Conservation (phyloP, 2,329 filamentous ascomycete genomes). For the Chaetothyriales sp. region DNA sequence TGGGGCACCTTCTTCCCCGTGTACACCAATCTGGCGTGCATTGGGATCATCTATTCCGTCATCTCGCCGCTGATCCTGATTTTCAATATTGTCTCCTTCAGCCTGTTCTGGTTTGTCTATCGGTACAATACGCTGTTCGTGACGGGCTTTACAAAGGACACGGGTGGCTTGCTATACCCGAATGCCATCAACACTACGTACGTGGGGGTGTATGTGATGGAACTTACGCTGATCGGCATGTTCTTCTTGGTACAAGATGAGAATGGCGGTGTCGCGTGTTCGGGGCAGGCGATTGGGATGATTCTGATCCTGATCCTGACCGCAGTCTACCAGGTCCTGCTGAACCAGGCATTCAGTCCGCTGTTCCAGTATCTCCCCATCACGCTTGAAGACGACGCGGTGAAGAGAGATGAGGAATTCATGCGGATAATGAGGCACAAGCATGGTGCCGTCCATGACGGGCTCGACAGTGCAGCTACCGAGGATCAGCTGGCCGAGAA, state of each 20-base stretch:
- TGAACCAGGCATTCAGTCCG: slow-evolving; percentile 74
- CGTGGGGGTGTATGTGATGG: slow-evolving; percentile 88
- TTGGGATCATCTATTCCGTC: slow-evolving; percentile 76
- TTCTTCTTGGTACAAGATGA: slow-evolving; percentile 65
- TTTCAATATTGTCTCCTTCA: slow-evolving; percentile 87
- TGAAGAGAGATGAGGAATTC: slow-evolving; percentile 80
- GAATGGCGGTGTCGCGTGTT: slow-evolving; percentile 42
- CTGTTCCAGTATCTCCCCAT: slow-evolving; percentile 83
- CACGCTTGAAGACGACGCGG: slow-evolving; percentile 88
- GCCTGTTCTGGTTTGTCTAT: slow-evolving; percentile 83
- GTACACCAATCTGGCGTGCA: slow-evolving; percentile 93
- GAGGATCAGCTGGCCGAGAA: slow-evolving; percentile 36
- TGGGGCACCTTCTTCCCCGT: slow-evolving; percentile 95
- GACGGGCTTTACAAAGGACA: slow-evolving; percentile 76
- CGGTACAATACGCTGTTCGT: slow-evolving; percentile 97
- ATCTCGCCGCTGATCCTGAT: slow-evolving; percentile 81
- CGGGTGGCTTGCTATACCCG: slow-evolving; percentile 82
- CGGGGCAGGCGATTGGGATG: slow-evolving; percentile 73
- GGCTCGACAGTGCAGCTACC: slow-evolving; percentile 34
- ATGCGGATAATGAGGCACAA: slow-evolving; percentile 61
- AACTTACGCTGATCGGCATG: slow-evolving; percentile 73
- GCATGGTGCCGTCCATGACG: slow-evolving; percentile 48
- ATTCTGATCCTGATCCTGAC: slow-evolving; percentile 61
- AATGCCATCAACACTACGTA: slow-evolving; percentile 91
- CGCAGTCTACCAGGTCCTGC: slow-evolving; percentile 58